Percentiles rank a stretch among this genome's conserved stretches.
phyloP scores from a whole-genome alignment of 768 basidiomycete genomes.

The Coprinopsis cinerea region DNA sequence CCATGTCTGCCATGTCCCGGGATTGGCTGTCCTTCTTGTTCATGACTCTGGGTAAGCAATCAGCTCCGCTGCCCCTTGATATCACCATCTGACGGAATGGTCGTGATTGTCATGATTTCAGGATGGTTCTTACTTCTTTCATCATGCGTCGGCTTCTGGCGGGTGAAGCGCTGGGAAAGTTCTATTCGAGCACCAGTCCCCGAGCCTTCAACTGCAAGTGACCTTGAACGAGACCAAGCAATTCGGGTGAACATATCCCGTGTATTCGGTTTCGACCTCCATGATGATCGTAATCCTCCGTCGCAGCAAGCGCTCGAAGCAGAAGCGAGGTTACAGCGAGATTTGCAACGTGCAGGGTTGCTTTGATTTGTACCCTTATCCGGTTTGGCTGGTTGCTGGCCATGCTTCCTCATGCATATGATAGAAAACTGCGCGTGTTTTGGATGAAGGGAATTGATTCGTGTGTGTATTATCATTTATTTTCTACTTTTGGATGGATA shows the following conservation, averaged over 20 bases:
- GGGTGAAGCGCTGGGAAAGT: conserved; percentile 79
- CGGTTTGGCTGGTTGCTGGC: not conserved
- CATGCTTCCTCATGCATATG: not conserved
- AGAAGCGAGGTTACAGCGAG: conserved; percentile 42
- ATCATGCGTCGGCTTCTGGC: conserved; percentile 75
- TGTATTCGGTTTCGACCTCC: conserved; percentile 40
- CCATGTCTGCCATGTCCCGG: conserved; percentile 44
- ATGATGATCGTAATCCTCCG: not conserved
- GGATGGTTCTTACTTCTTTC: conserved; percentile 92
- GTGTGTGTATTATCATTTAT: no score
- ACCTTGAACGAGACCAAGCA: conserved; percentile 44
- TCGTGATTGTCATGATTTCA: conserved; percentile 22
- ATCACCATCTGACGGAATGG: no score
- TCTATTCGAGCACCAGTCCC: conserved; percentile 47
- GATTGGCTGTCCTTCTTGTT: conserved; percentile 91
- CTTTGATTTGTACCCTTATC: conserved; percentile 25
- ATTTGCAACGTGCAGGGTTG: conserved; percentile 51
- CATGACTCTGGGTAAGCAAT: conserved; percentile 71
- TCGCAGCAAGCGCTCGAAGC: conserved; percentile 7
- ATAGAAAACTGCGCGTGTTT: not conserved
- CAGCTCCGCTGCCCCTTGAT: conserved; percentile 1
- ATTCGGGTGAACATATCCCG: conserved; percentile 46
- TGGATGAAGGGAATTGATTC: no score
- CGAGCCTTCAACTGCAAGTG: conserved; percentile 34
- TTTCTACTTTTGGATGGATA: no score